A percentile compares a stretch with the other conserved stretches of the same genome.
These are phyloP conservation scores for Bipolaris sorokiniana DNA, from an alignment of 2,329 filamentous ascomycete genomes.

Conservation along the genomic window DNA sequence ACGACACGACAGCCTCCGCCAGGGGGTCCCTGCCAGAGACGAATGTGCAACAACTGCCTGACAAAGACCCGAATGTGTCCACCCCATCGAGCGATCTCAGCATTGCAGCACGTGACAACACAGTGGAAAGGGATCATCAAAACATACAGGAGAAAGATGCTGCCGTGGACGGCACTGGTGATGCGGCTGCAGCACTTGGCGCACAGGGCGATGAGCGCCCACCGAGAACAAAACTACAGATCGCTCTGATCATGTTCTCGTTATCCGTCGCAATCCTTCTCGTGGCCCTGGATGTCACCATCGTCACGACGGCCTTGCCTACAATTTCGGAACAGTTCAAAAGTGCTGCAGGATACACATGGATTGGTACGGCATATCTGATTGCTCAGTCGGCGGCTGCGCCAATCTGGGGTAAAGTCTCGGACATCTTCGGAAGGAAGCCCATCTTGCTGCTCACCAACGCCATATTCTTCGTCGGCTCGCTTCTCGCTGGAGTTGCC, in stretches of 20 bases:
- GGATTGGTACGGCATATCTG: conserved; percentile 61
- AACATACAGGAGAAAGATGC: conserved; percentile 8
- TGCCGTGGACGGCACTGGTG: conserved; percentile 12
- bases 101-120: conserved; percentile 17
- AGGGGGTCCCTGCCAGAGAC: conserved; percentile 1
- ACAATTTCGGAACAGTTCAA: conserved; percentile 63
- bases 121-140: conserved; percentile 1
- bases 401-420: conserved; percentile 67
- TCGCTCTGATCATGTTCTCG: conserved; percentile 58
- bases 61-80: conserved; percentile 18
- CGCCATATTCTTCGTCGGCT: conserved; percentile 66
- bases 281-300: conserved; percentile 67
- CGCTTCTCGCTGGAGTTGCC: conserved; percentile 64
- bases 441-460: conserved; percentile 66
- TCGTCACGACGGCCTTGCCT: conserved; percentile 66
- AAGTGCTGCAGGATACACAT: conserved; percentile 58
- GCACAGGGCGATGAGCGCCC: conserved; percentile 35
- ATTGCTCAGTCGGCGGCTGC: conserved; percentile 58
- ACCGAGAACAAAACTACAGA: conserved; percentile 50
- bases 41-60: conserved; percentile 5
- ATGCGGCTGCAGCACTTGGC: conserved; percentile 19
- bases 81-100: conserved; percentile 26
- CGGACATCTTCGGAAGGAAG: conserved; percentile 72
- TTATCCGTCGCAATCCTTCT: conserved; percentile 63
- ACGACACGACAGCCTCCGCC: conserved; percentile 8